These are phyloP conservation scores for Potentilla sterilis DNA, from an alignment of 306 rosid genomes.

Conservation along the genomic window DNA sequence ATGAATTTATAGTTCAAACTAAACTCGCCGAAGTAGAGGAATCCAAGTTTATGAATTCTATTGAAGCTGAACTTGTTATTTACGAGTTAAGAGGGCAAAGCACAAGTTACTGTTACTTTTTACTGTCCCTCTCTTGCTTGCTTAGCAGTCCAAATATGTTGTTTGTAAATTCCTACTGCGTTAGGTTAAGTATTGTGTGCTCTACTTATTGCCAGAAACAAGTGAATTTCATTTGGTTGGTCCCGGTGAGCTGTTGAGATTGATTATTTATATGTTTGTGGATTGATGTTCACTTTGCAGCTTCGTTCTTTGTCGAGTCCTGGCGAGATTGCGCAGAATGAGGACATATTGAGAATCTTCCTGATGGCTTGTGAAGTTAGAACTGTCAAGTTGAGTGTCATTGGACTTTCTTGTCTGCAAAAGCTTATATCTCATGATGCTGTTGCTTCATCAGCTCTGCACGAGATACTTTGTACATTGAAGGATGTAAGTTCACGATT, in stretches of 20 bases:
- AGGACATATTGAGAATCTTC: constrained; percentile 83
- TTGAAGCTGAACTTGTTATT: background rate
- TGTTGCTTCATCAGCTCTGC: constrained; percentile 71
- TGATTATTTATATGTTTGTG: constrained; percentile 19
- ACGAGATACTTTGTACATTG: constrained; percentile 74
- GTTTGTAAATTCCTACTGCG: background rate
- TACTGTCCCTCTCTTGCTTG: background rate
- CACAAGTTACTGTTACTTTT: background rate
- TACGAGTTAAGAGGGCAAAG: background rate
- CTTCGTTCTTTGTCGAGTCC: constrained; percentile 84
- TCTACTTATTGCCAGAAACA: background rate
- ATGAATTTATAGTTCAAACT: background rate
- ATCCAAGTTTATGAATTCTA: background rate
- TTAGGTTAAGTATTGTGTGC: background rate
- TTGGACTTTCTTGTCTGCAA: constrained; percentile 93
- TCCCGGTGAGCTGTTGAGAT: background rate
- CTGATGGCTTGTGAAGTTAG: constrained; percentile 89
- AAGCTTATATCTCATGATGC: constrained; percentile 93
- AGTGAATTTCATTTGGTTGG: constrained; percentile 13
- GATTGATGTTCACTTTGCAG: constrained; percentile 49
- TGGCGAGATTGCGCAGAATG: constrained; percentile 83
- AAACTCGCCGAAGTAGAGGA: background rate
- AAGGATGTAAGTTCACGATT: constrained; percentile 67
- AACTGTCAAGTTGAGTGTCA: constrained; percentile 79
- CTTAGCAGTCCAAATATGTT: background rate